Evolutionary conservation across 805 yeast genomes (phyloP).

Genomic region (Starmerella floris): DNA sequence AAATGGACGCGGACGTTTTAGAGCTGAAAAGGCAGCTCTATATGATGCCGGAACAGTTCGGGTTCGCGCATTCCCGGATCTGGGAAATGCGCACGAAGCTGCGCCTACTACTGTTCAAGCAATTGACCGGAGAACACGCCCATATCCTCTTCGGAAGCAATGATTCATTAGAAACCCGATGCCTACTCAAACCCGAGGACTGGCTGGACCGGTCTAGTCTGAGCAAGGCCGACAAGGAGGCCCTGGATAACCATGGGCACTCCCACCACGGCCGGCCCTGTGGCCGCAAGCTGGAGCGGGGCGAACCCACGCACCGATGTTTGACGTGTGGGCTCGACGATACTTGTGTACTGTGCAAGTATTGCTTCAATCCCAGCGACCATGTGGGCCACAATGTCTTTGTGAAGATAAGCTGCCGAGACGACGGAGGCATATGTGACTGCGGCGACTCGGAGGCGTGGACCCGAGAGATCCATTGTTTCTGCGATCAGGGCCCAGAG

Average conservation of each 20-base stretch:
- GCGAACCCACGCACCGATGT: slow-evolving; percentile 74
- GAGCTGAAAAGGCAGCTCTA: not conserved
- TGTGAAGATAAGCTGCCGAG: slow-evolving; percentile 44
- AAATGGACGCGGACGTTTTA: not conserved
- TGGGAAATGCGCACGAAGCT: slow-evolving; percentile 22
- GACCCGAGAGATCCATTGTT: slow-evolving; percentile 42
- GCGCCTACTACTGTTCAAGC: slow-evolving; percentile 33
- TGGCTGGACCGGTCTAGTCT: slow-evolving; percentile 12
- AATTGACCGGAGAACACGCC: slow-evolving; percentile 29
- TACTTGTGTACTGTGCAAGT: slow-evolving; percentile 67
- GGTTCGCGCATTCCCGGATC: slow-evolving; percentile 20
- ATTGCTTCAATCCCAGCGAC: slow-evolving; percentile 55
- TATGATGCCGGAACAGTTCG: slow-evolving; percentile 23
- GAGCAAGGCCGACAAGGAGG: not conserved
- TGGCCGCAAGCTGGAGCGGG: slow-evolving; percentile 54
- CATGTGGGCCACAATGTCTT: slow-evolving; percentile 66
- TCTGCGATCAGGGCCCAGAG: slow-evolving; percentile 26
- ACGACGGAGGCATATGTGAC: slow-evolving; percentile 70
- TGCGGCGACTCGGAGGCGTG: slow-evolving; percentile 87
- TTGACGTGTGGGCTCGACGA: slow-evolving; percentile 65
- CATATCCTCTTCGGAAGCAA: slow-evolving; percentile 9
- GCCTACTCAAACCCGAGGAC: slow-evolving; percentile 11
- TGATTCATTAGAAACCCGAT: slow-evolving; percentile 6
- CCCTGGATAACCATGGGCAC: slow-evolving; percentile 16
- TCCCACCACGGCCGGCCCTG: slow-evolving; percentile 58